A percentile compares a stretch with the other conserved stretches of the same genome.
phyloP scores from a whole-genome alignment of 768 basidiomycete genomes.

The Suillus alpinus region DNA sequence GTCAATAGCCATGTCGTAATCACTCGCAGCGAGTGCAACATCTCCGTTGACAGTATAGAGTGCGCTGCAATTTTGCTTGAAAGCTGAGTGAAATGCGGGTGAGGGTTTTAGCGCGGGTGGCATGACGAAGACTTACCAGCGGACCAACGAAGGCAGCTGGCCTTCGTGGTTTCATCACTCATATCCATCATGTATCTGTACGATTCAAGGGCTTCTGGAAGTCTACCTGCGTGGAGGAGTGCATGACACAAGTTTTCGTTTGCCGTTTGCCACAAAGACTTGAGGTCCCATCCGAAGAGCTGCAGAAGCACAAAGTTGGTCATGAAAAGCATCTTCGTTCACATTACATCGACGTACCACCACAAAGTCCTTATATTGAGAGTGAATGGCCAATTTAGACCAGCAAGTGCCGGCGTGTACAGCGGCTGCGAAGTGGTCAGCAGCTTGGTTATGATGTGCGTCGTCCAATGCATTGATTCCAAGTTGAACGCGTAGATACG shows the following conservation, averaged over 20 bases:
- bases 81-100: background rate
- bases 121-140: background rate
- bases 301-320: background rate
- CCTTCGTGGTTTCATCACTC: background rate
- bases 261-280: background rate
- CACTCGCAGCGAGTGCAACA: background rate
- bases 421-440: background rate
- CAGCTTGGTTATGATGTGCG: background rate
- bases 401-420: background rate
- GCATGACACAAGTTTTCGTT: background rate
- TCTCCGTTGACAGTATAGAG: background rate
- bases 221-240: background rate
- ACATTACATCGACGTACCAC: background rate
- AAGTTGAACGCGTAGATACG: background rate
- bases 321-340: background rate
- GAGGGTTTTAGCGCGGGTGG: background rate
- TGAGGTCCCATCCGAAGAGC: background rate
- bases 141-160: background rate
- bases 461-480: background rate
- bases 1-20: background rate
- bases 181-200: background rate
- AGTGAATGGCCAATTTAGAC: background rate
- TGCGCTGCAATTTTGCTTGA: background rate
- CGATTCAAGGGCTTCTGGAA: background rate
- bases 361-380: background rate